Evolutionary conservation across 2,329 filamentous ascomycete species (phyloP), one percentile per base, ranked within the genome.

Genomic region (Aspergillus pseudotamarii): DNA sequence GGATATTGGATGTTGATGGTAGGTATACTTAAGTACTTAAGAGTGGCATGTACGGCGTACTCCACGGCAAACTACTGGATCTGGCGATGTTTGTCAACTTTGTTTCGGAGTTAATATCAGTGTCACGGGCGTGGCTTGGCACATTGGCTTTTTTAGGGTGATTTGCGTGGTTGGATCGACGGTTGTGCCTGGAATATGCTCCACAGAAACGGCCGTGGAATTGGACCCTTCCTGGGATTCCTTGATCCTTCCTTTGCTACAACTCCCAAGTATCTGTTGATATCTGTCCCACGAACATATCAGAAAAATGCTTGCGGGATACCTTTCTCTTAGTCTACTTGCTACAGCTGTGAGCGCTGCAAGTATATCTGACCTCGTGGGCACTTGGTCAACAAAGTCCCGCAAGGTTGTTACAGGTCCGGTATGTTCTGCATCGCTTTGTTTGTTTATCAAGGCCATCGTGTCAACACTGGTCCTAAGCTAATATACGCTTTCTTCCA

Each of bases 361-460:
- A 32, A 72, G 69, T 75, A 80, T 84, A 66, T 74, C 81, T 36
- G 79, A 84, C 58, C 78, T 91, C 36, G 83, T 87, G n/a, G 89
- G 89, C 63, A 92, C 89, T 63, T 92, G 89, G 89, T 85, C 86
- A 19, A 89, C 88, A 53, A 92, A 92, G 76, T 89, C 88, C 30
- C 86, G 85, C 72, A 85, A 86, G 65, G 90, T 90, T 46, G 73
- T 91, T 51, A 92, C 89, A 10, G 89, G 90, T 51, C 86, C 89
- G 59, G 89, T 91, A 86, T 63, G 81, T 66, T 59, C 58, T 48
- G 30, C 54, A 36, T 57, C 36, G 58, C 32, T 26, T 55, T 38
- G 32, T 55, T 58, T 58, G 54, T 59, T 57, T 46, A 56, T 60
- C 32, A 32, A 21, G 32, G 23, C 57, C 21, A 59, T 38, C 16